Evolutionary conservation across 257 asterid genomes (phyloP).

Genomic region (Paraleonurus japonicus): DNA sequence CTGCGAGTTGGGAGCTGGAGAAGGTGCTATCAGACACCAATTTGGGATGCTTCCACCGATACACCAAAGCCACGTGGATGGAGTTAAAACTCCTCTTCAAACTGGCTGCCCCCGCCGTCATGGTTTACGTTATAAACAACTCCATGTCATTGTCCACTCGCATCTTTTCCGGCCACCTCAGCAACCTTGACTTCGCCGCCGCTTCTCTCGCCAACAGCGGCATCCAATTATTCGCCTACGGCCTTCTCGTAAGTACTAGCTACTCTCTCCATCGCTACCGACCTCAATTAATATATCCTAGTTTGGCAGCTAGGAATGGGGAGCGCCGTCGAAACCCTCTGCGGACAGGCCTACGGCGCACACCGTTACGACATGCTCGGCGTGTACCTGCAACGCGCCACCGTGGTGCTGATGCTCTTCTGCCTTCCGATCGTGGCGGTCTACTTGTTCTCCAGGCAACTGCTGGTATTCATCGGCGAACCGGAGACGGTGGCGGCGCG

Average conservation of each 20-base stretch:
- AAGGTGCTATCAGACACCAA: conserved; percentile 35
- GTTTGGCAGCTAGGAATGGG: conserved; percentile 58
- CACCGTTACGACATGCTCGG: conserved; percentile 45
- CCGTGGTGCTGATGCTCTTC: conserved; percentile 39
- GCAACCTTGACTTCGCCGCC: conserved; percentile 64
- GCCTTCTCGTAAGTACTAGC: conserved; percentile 54
- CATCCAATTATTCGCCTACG: conserved; percentile 61
- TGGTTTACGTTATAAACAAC: conserved; percentile 50
- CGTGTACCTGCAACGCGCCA: conserved; percentile 54
- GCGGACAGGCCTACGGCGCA: conserved; percentile 70
- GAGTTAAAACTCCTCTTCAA: conserved; percentile 46
- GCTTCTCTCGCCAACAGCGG: conserved; percentile 58
- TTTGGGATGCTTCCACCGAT: conserved; percentile 25
- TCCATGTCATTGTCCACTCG: conserved; percentile 56
- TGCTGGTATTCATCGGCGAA: conserved; percentile 49
- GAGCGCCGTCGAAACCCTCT: conserved; percentile 64
- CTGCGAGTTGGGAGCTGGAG: conserved; percentile 37
- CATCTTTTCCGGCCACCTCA: conserved; percentile 61
- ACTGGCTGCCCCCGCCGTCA: conserved; percentile 52
- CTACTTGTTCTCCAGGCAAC: conserved; percentile 40
- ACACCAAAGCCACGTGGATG: conserved; percentile 42
- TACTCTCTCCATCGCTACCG: no score
- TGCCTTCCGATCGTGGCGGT: conserved; percentile 47
- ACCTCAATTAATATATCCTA: no score
- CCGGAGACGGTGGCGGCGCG: conserved; percentile 30